A percentile compares a stretch with the other conserved stretches of the same genome.
phyloP scores from a whole-genome alignment of 805 yeast species.

The Teunomyces lycoperdinae region DNA sequence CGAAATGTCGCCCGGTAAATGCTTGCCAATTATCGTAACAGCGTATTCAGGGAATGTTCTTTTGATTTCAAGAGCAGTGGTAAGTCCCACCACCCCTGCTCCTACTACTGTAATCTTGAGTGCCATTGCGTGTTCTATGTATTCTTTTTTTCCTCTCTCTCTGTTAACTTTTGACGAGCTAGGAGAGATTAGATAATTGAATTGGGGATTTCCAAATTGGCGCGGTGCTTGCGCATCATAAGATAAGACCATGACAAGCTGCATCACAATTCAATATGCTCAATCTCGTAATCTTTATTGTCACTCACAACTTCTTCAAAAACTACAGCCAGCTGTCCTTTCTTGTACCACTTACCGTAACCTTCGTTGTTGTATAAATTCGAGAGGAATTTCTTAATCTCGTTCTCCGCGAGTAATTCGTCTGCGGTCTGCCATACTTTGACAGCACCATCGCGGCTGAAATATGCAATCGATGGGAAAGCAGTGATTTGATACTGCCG shows the following conservation, averaged over 20 bases:
- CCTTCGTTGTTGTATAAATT: background rate
- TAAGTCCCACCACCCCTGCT: conserved; percentile 40
- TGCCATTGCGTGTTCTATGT: background rate
- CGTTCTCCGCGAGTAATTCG: conserved; percentile 15
- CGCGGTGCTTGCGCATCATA: too few relatives aligned
- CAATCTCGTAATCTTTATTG: conserved; percentile 13
- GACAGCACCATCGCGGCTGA: conserved; percentile 20
- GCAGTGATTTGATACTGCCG: conserved; percentile 26
- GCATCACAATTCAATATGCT: conserved; percentile 11
- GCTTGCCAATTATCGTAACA: conserved; percentile 30
- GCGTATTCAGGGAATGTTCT: conserved; percentile 11
- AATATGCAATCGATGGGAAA: conserved; percentile 30
- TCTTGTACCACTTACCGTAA: conserved; percentile 12
- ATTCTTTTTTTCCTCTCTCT: background rate
- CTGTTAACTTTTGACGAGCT: too few relatives aligned
- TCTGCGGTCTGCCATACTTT: conserved; percentile 20
- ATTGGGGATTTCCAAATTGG: too few relatives aligned
- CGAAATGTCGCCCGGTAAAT: conserved; percentile 54
- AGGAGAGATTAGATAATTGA: too few relatives aligned
- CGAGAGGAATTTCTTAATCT: conserved; percentile 12
- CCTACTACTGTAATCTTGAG: conserved; percentile 3
- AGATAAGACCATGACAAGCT: background rate
- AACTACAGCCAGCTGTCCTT: conserved; percentile 5
- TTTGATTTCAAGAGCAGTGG: conserved; percentile 32
- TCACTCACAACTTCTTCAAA: conserved; percentile 11